Evolutionary conservation across 1,284 basidiomycete species (phyloP).

Genomic region (Puccinia novopanici): DNA sequence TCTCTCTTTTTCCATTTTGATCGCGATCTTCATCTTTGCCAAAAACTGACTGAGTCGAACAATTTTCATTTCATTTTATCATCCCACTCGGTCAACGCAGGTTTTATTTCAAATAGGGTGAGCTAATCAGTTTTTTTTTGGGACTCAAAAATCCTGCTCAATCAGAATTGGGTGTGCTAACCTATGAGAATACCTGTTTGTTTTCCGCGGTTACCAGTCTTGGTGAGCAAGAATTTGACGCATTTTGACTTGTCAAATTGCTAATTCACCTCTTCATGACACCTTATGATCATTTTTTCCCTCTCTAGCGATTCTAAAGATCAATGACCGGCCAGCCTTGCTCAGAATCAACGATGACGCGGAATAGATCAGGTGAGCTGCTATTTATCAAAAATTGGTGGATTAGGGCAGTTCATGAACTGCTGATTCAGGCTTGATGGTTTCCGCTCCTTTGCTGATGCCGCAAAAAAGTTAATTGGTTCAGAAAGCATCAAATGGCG

Average conservation of each 20-base stretch:
- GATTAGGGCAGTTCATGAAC: too few relatives aligned
- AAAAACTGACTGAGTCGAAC: neutral
- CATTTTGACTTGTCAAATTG: neutral
- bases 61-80: neutral
- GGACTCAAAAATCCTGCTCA: neutral
- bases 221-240: neutral
- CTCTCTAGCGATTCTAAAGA: constrained; percentile 84
- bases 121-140: neutral
- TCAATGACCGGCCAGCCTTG: constrained; percentile 92
- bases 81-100: neutral
- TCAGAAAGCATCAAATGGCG: too few relatives aligned
- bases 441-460: too few relatives aligned
- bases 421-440: too few relatives aligned
- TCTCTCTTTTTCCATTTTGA: neutral
- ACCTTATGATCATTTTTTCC: neutral
- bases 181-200: neutral
- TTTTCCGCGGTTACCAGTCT: neutral
- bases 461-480: too few relatives aligned
- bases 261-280: neutral
- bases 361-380: constrained; percentile 81
- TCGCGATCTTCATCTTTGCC: neutral
- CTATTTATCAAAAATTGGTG: neutral
- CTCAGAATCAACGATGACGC: constrained; percentile 97
- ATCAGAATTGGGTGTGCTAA: constrained; percentile 1
- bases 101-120: constrained; percentile 51